Percentiles rank a stretch among this genome's conserved stretches.
Evolutionary conservation across 2,329 filamentous ascomycete species (phyloP).

Genomic region (Ascochyta viciae-villosae): DNA sequence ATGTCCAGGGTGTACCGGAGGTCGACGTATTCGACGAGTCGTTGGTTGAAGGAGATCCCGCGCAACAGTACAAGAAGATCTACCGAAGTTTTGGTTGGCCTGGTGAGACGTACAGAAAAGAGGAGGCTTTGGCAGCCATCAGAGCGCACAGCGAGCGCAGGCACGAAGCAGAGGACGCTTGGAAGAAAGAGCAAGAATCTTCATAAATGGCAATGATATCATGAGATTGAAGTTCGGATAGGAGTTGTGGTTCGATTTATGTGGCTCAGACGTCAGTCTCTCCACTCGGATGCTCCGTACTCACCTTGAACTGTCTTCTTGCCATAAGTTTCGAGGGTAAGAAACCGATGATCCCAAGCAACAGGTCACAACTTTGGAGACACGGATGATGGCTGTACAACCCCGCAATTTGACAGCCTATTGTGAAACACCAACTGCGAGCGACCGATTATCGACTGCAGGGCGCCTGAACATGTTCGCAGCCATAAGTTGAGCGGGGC

Average conservation of each 20-base stretch:
- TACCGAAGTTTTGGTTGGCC: constrained; percentile 3
- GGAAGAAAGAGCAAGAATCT: background rate
- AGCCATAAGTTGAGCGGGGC: background rate
- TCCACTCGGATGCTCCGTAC: background rate
- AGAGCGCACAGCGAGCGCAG: background rate
- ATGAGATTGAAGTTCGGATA: background rate
- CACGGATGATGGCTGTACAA: background rate
- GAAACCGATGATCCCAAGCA: too few species aligned
- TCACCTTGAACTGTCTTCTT: background rate
- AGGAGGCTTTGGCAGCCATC: constrained; percentile 1
- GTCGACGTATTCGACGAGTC: background rate
- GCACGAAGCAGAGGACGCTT: background rate
- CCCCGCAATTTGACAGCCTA: background rate
- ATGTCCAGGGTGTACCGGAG: background rate
- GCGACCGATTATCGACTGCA: background rate
- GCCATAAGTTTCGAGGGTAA: background rate
- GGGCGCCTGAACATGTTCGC: background rate
- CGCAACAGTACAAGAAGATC: constrained; percentile 1
- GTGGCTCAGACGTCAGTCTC: background rate
- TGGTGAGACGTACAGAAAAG: background rate
- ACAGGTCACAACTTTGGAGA: background rate
- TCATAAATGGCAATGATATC: background rate
- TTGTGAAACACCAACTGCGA: background rate
- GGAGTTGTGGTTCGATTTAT: background rate
- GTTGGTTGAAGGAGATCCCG: background rate